These are phyloP conservation scores for Podaxis sp. DNA, from an alignment of 768 basidiomycete genomes.

Conservation along the genomic window DNA sequence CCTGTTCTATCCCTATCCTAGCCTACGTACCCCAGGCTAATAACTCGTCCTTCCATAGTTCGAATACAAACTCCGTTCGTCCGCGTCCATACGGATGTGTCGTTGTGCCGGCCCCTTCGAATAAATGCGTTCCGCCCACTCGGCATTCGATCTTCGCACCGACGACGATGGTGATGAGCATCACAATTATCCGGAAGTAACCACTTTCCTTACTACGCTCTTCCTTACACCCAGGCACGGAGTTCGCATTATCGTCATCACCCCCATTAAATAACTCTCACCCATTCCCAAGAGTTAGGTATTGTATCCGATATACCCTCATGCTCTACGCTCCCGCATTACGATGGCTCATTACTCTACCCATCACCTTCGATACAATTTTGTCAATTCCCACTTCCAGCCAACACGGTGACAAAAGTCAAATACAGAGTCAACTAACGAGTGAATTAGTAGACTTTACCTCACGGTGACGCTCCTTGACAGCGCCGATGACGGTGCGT, in stretches of 20 bases:
- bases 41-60: background rate
- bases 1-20: background rate
- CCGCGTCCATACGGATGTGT: background rate
- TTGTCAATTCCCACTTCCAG: background rate
- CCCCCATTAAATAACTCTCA: background rate
- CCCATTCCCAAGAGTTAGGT: background rate
- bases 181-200: background rate
- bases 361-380: no score
- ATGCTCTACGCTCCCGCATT: background rate
- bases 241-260: background rate
- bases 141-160: background rate
- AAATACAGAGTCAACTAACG: background rate
- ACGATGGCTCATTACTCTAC: background rate
- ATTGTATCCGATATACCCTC: conserved; percentile 2
- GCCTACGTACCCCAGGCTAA: background rate
- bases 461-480: background rate
- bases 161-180: background rate
- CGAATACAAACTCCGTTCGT: background rate
- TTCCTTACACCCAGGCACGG: background rate
- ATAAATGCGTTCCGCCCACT: background rate
- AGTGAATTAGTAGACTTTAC: background rate
- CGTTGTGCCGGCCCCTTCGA: background rate
- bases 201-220: background rate
- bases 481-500: background rate
- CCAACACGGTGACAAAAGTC: background rate